Conservation (phyloP, 2,329 filamentous ascomycete genomes). For the Cladorrhinum sp. region DNA sequence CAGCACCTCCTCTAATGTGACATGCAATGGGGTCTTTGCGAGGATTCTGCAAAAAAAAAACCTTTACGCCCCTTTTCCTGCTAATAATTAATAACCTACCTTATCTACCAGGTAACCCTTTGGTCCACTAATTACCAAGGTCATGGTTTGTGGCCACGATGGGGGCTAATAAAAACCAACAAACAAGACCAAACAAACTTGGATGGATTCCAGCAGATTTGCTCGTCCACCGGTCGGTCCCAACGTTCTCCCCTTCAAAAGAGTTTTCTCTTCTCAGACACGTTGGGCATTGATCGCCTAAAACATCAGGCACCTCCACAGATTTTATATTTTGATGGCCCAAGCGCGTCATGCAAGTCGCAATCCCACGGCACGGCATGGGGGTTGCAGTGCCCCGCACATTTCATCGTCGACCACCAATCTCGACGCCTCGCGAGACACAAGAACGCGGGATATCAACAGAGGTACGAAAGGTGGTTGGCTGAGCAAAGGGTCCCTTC, state of each 20-base stretch:
- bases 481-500: not conserved
- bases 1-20: not conserved
- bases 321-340: not conserved
- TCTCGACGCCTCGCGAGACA: not conserved
- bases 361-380: not conserved
- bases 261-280: not conserved
- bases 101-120: not conserved
- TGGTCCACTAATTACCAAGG: not conserved
- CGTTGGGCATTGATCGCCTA: not conserved
- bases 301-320: not conserved
- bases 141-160: not conserved
- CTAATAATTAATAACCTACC: not conserved
- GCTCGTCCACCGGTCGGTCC: not conserved
- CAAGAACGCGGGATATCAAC: not conserved
- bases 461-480: not conserved
- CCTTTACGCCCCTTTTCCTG: not conserved
- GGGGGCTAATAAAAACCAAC: not conserved
- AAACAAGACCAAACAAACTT: not conserved
- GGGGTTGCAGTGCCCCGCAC: constrained; percentile 6
- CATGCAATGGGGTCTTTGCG: not conserved
- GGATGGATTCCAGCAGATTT: not conserved
- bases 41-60: not conserved
- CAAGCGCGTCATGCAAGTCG: not conserved
- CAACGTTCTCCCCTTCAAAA: not conserved
- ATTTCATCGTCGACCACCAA: not conserved